Conservation (phyloP, 2,329 filamentous ascomycete genomes). For the Hymenoscyphus linearis region DNA sequence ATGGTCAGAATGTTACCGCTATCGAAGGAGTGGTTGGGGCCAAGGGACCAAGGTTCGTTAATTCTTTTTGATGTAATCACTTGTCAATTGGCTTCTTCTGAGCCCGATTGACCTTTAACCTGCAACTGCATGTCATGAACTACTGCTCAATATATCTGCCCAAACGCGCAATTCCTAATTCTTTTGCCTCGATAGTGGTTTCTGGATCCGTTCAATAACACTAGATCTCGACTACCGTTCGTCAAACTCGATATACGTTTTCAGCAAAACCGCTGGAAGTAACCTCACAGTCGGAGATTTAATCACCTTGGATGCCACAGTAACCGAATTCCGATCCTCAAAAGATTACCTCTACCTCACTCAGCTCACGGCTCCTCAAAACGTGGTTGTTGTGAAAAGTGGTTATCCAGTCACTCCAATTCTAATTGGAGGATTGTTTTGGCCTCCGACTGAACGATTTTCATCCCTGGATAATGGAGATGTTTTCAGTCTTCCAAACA, state of each 20-base stretch:
- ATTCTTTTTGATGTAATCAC: not conserved
- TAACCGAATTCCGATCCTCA: slow-evolving; percentile 47
- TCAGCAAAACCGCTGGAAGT: slow-evolving; percentile 43
- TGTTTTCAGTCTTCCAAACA: slow-evolving; percentile 61
- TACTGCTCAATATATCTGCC: no score
- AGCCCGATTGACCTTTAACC: no score
- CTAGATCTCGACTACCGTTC: slow-evolving; percentile 51
- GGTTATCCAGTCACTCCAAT: slow-evolving; percentile 51
- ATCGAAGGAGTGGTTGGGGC: slow-evolving; percentile 63
- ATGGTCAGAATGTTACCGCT: slow-evolving; percentile 49
- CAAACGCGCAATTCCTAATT: no score
- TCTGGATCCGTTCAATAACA: slow-evolving; percentile 58
- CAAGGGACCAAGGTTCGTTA: slow-evolving; percentile 39
- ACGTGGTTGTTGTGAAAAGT: slow-evolving; percentile 48
- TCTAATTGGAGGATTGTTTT: slow-evolving; percentile 49
- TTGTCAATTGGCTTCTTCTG: not conserved
- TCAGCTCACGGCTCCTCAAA: slow-evolving; percentile 52
- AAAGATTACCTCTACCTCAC: slow-evolving; percentile 56
- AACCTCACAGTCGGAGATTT: slow-evolving; percentile 58
- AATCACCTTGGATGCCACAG: slow-evolving; percentile 53
- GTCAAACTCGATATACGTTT: slow-evolving; percentile 64
- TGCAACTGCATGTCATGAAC: no score
- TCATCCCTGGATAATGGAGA: slow-evolving; percentile 59
- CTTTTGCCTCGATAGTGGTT: slow-evolving; percentile 38
- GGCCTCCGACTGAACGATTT: slow-evolving; percentile 57